Percentiles rank a stretch among this genome's conserved stretches.
Conservation (phyloP, 495 filamentous ascomycete species). For the Hypoxylon lienhwacheense region DNA sequence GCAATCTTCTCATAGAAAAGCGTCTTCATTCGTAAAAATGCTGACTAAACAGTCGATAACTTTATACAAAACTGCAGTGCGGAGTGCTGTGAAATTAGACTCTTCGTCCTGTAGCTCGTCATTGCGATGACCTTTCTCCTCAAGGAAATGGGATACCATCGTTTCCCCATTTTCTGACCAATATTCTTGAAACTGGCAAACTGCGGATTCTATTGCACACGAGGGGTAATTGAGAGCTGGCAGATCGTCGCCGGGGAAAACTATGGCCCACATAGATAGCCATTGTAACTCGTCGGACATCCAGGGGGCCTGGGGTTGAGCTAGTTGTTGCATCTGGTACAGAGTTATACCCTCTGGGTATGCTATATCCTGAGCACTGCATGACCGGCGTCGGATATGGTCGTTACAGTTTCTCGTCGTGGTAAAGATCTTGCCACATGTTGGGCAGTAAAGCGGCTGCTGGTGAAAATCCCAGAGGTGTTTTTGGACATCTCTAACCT, state of each 20-base stretch:
- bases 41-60: slow-evolving; percentile 8
- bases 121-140: neutral
- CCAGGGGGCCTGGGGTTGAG: neutral
- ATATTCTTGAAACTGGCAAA: slow-evolving; percentile 22
- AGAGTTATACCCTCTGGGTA: slow-evolving; percentile 27
- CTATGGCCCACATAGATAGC: slow-evolving; percentile 26
- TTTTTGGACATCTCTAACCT: slow-evolving; percentile 22
- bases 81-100: neutral
- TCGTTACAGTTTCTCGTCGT: slow-evolving; percentile 8
- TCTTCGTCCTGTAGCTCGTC: neutral
- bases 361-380: neutral
- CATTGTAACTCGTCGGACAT: slow-evolving; percentile 16
- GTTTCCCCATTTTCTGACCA: slow-evolving; percentile 24
- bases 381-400: slow-evolving; percentile 17
- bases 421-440: slow-evolving; percentile 14
- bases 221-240: slow-evolving; percentile 1
- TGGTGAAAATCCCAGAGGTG: slow-evolving; percentile 26
- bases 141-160: slow-evolving; percentile 18
- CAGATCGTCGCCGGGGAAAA: slow-evolving; percentile 18
- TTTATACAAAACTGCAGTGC: neutral
- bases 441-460: slow-evolving; percentile 24
- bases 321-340: slow-evolving; percentile 25
- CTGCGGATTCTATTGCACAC: slow-evolving; percentile 4
- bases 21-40: neutral
- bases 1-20: neutral